Evolutionary conservation across 2,329 filamentous ascomycete species (phyloP), one percentile per base, ranked within the genome.

Genomic region (Pseudohalonectria lignicola): DNA sequence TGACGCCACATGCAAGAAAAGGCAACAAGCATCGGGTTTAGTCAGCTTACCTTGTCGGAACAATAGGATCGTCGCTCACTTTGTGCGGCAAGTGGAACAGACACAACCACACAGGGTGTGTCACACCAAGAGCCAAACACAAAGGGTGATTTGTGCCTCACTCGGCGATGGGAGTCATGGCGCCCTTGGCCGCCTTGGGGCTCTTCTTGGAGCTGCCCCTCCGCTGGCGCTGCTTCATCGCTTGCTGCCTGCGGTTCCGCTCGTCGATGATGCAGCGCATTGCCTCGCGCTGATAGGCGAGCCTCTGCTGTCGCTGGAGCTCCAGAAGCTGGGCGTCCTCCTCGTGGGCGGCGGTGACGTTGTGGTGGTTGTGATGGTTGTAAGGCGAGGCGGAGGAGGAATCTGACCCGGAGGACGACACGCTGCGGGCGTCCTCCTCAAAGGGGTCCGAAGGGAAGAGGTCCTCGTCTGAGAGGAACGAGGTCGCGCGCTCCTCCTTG

Each of bases 381-480:
- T 36, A 53, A 52, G 39, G 49, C 45, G 45, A 53, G 31, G 57
- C 62, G 42, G 59, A 57, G 52, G 59, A 51, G 52, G 66, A 59
- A 44, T 55, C 57, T 46, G 54, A 50, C 50, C 56, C 58, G 33
- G 61, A 65, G 37, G 67, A 56, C 54, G 64, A 69, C 54, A 55
- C 60, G 43, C 56, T 48, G 49, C 73, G 68, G 48, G 74, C 66
- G 44, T 73, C 67, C 40, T 45, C 42, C 47, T 72, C 67, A 40
- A 67, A 64, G 45, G 63, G 57, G 47, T 67, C 63, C 52, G 63
- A 57, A 41, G 70, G 63, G 55, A 74, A 70, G 39, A 79, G 68
- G 48, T 79, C 76, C 57, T 79, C 76, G 60, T 80, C 76, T 31
- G 74, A 76, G 45, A 79, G 63, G 55, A 67, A 76, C 1, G 71